Conservation (phyloP, 768 basidiomycete species). For the Lactarius tabidus region DNA sequence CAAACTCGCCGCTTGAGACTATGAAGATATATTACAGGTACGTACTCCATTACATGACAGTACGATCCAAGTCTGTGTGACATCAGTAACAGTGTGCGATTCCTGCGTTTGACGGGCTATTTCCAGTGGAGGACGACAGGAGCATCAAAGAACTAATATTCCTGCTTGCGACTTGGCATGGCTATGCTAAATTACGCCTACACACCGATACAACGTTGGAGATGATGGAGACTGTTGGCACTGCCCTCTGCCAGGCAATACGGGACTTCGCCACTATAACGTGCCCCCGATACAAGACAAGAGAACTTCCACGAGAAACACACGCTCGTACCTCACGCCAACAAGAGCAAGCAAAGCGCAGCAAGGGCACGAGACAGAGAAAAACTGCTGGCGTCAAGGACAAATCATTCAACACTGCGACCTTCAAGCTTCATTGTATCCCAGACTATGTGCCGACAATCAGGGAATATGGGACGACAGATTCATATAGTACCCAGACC, state of each 20-base stretch:
- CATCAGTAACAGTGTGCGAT: not conserved
- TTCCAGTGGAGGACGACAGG: slow-evolving; percentile 37
- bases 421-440: too few relatives aligned
- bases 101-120: slow-evolving; percentile 2
- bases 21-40: not conserved
- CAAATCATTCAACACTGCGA: too few relatives aligned
- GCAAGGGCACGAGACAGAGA: too few relatives aligned
- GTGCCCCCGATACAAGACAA: not conserved
- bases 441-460: too few relatives aligned
- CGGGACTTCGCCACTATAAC: not conserved
- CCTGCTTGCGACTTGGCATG: slow-evolving; percentile 2
- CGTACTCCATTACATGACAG: not conserved
- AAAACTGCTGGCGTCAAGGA: too few relatives aligned
- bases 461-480: too few relatives aligned
- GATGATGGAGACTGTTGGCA: not conserved
- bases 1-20: not conserved
- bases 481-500: too few relatives aligned
- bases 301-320: not conserved
- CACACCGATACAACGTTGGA: not conserved
- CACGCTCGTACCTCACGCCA: too few relatives aligned
- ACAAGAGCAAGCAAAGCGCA: too few relatives aligned
- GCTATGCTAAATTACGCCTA: not conserved
- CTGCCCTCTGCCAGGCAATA: not conserved
- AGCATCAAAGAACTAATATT: slow-evolving; percentile 34
- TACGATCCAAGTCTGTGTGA: too few relatives aligned